These are phyloP conservation scores for Fusarium albidum DNA, from an alignment of 2,329 filamentous ascomycete genomes.

Conservation along the genomic window DNA sequence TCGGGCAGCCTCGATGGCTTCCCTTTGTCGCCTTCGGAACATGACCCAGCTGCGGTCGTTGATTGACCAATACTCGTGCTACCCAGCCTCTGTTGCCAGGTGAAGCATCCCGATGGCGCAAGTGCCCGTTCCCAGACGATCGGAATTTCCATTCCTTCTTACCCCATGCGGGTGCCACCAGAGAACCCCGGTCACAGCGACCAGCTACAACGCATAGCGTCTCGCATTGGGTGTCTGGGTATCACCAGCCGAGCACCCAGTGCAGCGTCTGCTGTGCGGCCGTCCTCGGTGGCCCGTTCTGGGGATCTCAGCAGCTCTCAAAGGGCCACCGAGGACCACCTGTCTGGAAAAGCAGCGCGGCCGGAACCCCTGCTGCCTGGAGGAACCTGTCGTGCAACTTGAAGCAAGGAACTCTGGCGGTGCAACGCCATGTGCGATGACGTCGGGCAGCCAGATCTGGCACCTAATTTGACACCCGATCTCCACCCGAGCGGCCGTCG, in stretches of 20 bases:
- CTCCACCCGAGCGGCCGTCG: slow-evolving; percentile 8
- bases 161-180: neutral
- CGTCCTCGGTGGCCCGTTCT: slow-evolving; percentile 8
- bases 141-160: slow-evolving; percentile 8
- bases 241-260: neutral
- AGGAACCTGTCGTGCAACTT: slow-evolving; percentile 22
- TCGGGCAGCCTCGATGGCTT: slow-evolving; percentile 15
- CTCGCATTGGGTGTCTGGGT: neutral
- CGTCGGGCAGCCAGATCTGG: slow-evolving; percentile 27
- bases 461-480: slow-evolving; percentile 21
- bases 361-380: slow-evolving; percentile 22
- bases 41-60: slow-evolving; percentile 2
- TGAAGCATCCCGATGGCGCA: slow-evolving; percentile 3
- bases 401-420: slow-evolving; percentile 30
- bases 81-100: neutral
- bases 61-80: slow-evolving; percentile 1
- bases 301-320: slow-evolving; percentile 3
- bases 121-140: slow-evolving; percentile 3
- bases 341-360: neutral
- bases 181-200: neutral
- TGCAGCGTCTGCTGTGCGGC: slow-evolving; percentile 11
- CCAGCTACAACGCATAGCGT: neutral
- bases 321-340: neutral
- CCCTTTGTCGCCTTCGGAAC: neutral
- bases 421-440: slow-evolving; percentile 34